phyloP scores from a whole-genome alignment of 208 protist species.

The Histomonas meleagridis region DNA sequence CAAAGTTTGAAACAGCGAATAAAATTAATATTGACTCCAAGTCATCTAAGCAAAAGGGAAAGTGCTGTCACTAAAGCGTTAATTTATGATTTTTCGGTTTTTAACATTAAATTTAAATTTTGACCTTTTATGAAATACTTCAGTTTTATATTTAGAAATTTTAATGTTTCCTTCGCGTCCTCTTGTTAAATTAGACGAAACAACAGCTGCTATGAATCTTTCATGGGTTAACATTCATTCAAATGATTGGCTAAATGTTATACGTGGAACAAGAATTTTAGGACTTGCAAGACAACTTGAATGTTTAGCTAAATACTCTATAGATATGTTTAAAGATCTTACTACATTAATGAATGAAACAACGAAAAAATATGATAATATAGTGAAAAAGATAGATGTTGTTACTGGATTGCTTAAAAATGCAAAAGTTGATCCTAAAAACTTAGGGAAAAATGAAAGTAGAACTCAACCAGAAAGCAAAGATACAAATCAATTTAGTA shows the following conservation, averaged over 20 bases:
- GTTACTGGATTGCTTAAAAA: too few relatives aligned
- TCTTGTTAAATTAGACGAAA: neutral
- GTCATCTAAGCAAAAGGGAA: too few relatives aligned
- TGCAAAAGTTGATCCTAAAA: neutral
- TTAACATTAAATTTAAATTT: too few relatives aligned
- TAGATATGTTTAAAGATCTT: neutral
- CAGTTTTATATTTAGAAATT: too few relatives aligned
- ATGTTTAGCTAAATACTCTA: neutral
- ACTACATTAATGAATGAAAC: neutral
- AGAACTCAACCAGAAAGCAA: too few relatives aligned
- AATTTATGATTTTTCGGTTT: too few relatives aligned
- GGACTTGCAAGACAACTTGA: neutral
- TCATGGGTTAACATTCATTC: too few relatives aligned
- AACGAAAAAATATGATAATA: too few relatives aligned
- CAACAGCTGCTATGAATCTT: neutral
- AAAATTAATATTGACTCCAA: neutral
- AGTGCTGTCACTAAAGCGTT: too few relatives aligned
- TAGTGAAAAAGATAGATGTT: neutral
- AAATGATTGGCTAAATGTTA: neutral
- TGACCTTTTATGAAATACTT: too few relatives aligned
- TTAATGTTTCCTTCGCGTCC: constrained; percentile 11
- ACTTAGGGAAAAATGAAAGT: too few relatives aligned
- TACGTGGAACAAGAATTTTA: neutral
- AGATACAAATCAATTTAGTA: neutral
- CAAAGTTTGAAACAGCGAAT: neutral